Evolutionary conservation across 2,329 filamentous ascomycete species (phyloP).

Genomic region (Curvularia verruculosa): DNA sequence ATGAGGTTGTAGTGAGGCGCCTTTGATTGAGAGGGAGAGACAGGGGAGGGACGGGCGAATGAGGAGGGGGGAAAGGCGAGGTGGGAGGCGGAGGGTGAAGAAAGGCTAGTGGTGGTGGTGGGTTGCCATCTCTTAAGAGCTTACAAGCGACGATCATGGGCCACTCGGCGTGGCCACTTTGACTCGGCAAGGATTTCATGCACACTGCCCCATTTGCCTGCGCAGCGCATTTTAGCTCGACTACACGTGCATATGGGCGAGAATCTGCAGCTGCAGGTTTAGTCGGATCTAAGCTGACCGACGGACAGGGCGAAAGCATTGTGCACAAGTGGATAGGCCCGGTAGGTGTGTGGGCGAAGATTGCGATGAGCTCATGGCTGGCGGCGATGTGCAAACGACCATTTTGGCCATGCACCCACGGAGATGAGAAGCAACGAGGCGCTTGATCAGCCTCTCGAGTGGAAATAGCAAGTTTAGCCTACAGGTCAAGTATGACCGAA

Average conservation of each 20-base stretch:
- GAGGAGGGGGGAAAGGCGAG: conserved; percentile 52
- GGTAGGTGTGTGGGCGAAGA: conserved; percentile 30
- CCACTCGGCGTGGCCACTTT: conserved; percentile 45
- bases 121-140: conserved; percentile 48
- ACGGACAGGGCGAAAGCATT: conserved; percentile 38
- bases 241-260: conserved; percentile 48
- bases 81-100: conserved; percentile 51
- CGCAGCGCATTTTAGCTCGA: conserved; percentile 46
- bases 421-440: conserved; percentile 43
- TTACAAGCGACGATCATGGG: conserved; percentile 44
- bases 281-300: conserved; percentile 49
- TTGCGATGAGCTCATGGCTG: conserved; percentile 43
- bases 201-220: conserved; percentile 49
- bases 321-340: conserved; percentile 46
- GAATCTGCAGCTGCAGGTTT: conserved; percentile 44
- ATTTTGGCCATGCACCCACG: conserved; percentile 37
- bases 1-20: conserved; percentile 44
- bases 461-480: conserved; percentile 38
- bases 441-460: conserved; percentile 34
- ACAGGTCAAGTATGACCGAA: conserved; percentile 20
- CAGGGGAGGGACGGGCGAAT: conserved; percentile 50
- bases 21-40: conserved; percentile 45
- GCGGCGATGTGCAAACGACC: conserved; percentile 22
- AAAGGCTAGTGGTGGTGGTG: conserved; percentile 46
- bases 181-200: conserved; percentile 44